phyloP scores from a whole-genome alignment of 371 early-diverging fungal species.

The Saksenaea oblongispora region DNA sequence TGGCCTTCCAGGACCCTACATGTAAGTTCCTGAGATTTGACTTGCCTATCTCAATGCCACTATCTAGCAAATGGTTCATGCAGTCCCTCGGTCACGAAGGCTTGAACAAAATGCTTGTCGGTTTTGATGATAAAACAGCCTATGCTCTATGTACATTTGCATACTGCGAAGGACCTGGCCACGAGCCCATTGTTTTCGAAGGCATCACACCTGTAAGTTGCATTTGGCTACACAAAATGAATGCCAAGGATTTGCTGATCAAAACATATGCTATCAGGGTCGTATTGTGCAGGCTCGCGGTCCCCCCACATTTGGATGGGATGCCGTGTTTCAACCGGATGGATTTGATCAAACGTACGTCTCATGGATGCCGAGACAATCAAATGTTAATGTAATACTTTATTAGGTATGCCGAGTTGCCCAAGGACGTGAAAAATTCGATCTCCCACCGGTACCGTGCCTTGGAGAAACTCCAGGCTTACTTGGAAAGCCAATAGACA shows the following conservation, averaged over 20 bases:
- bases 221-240: background rate
- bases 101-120: conserved; percentile 81
- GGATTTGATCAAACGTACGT: conserved; percentile 74
- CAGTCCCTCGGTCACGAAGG: conserved; percentile 78
- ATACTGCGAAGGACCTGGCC: conserved; percentile 79
- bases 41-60: background rate
- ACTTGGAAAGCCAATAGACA: conserved; percentile 22
- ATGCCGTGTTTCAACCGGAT: conserved; percentile 90
- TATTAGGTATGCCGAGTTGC: conserved; percentile 89
- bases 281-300: conserved; percentile 91
- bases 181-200: conserved; percentile 89
- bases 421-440: conserved; percentile 77
- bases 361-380: background rate
- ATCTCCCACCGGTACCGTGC: conserved; percentile 90
- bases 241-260: background rate
- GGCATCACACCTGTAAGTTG: conserved; percentile 71
- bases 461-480: conserved; percentile 69
- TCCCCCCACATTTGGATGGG: conserved; percentile 91
- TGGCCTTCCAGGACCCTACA: conserved; percentile 90
- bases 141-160: conserved; percentile 93
- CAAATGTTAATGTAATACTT: background rate
- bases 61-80: conserved; percentile 91
- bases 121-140: conserved; percentile 85
- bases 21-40: conserved; percentile 49
- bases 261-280: conserved; percentile 52